phyloP scores from a whole-genome alignment of 2,329 filamentous ascomycete species.

The Tothia fuscella region DNA sequence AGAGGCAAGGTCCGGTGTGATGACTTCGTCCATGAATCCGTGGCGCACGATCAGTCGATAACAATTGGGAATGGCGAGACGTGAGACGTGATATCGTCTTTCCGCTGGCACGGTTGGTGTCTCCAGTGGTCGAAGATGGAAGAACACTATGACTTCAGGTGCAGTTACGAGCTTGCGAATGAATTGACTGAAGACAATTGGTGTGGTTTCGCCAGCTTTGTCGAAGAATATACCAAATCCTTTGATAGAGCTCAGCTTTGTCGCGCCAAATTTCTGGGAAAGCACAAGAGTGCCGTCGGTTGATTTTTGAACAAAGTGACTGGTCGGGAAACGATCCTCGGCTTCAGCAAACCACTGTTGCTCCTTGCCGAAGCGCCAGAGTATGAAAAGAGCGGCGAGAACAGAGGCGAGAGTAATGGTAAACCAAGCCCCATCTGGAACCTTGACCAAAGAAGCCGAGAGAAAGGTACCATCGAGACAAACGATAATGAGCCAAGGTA shows the following conservation, averaged over 20 bases:
- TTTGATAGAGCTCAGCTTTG: slow-evolving; percentile 28
- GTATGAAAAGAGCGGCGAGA: slow-evolving; percentile 52
- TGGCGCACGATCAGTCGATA: slow-evolving; percentile 60
- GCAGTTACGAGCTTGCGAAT: slow-evolving; percentile 56
- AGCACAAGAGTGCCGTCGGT: slow-evolving; percentile 25
- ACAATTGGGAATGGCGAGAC: slow-evolving; percentile 44
- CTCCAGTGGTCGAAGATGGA: slow-evolving; percentile 56
- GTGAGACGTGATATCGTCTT: slow-evolving; percentile 36
- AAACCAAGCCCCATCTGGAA: slow-evolving; percentile 69
- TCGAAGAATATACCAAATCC: slow-evolving; percentile 68
- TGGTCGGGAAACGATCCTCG: slow-evolving; percentile 44
- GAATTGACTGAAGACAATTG: slow-evolving; percentile 60
- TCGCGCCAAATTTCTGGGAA: slow-evolving; percentile 27
- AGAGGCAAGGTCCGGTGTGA: slow-evolving; percentile 50
- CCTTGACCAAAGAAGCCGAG: slow-evolving; percentile 57
- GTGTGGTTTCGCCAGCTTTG: slow-evolving; percentile 55
- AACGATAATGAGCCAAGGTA: slow-evolving; percentile 53
- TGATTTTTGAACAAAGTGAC: slow-evolving; percentile 29
- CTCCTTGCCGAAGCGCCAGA: slow-evolving; percentile 73
- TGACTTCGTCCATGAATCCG: slow-evolving; percentile 60
- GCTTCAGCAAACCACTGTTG: slow-evolving; percentile 62
- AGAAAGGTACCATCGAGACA: slow-evolving; percentile 58
- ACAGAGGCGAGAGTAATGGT: slow-evolving; percentile 53
- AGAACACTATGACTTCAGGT: slow-evolving; percentile 60
- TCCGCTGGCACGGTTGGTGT: slow-evolving; percentile 40